Base-by-base conservation (phyloP, 257 asterid species). In the Parsonsia alboflavescens region DNA sequence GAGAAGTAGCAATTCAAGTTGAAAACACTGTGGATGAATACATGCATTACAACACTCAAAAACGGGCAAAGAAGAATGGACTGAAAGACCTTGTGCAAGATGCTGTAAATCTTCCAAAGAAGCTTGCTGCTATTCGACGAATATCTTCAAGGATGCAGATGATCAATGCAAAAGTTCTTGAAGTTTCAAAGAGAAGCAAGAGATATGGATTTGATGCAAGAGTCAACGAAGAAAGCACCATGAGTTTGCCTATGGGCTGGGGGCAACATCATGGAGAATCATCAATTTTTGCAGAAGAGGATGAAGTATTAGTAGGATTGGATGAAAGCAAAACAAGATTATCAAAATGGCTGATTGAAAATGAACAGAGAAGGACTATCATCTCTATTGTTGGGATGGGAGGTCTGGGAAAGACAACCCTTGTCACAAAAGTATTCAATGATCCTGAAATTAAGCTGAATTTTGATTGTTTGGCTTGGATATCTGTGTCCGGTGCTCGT, bases 351-450 rank as follows among this genome's bases (percentile, higher is more conserved):
- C 68, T 83, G 26, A 46, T 75, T 22, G 52, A 68, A 2, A 67
- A 26, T 24, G 77, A 70, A 53, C 49, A 68, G 17, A 36, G 33
- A 0, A 75, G 77, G 76, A 62, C 65, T 56, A 77, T 77, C 67
- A 58, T 62, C n/a, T 75, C 81, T 28, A 72, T 80, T 36, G 79
- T 77, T 42, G 87, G 87, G 53, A 57, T 71, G 50, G 76, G 71
- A 72, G 85, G 87, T 7, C 24, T 80, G 21, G 85, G 85, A 73
- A 83, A 80, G 52, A 77, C 85, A 21, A 83, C 87, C 19, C 56
- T 78, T 10, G 79, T 75, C 2, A 78, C 76, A 72, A 72, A 75
- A 49, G 69, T 83, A 17, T 82, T 49, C 61, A 78, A 74, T 30
- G 71, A 73, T 77, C 79, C 50, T 41, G 26, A 44, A 11, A 64